phyloP scores from a whole-genome alignment of 371 early-diverging fungal genomes.

The Syncephalastrum monosporum region DNA sequence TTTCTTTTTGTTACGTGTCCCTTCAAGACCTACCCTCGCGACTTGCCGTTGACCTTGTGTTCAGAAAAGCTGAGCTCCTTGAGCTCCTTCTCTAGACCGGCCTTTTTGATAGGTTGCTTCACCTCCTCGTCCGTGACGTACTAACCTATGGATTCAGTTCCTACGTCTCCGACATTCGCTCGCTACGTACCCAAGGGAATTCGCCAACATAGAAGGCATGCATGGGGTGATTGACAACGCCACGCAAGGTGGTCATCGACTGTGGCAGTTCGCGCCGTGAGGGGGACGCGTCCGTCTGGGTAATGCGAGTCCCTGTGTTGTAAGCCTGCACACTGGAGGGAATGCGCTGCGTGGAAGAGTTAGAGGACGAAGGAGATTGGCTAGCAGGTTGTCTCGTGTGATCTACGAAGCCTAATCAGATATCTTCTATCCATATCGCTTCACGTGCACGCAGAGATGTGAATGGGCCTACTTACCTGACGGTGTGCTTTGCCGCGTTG shows the following conservation, averaged over 20 bases:
- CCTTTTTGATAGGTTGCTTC: conserved; percentile 34
- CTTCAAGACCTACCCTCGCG: conserved; percentile 45
- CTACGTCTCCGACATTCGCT: too few species aligned
- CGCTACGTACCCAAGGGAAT: conserved; percentile 46
- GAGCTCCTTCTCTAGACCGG: conserved; percentile 36
- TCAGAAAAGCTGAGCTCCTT: conserved; percentile 57
- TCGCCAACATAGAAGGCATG: conserved; percentile 47
- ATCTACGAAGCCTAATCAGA: background rate
- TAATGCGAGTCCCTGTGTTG: conserved; percentile 9
- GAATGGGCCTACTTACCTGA: background rate
- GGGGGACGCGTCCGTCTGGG: conserved; percentile 8
- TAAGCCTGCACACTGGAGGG: conserved; percentile 22
- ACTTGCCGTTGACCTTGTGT: conserved; percentile 68
- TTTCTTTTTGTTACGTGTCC: background rate
- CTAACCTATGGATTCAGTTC: conserved; percentile 18
- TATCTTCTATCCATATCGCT: too few species aligned
- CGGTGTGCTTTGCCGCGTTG: conserved; percentile 2
- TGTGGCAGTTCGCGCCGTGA: conserved; percentile 28
- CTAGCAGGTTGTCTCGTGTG: background rate
- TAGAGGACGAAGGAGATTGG: too few species aligned
- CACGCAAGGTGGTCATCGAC: conserved; percentile 29
- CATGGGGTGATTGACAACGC: conserved; percentile 34
- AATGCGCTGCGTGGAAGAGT: conserved; percentile 13
- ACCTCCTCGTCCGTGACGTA: conserved; percentile 58
- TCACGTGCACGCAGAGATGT: too few species aligned